A percentile compares a stretch with the other conserved stretches of the same genome.
Conservation (phyloP, 2,329 filamentous ascomycete genomes). For the Thielaviopsis musarum region DNA sequence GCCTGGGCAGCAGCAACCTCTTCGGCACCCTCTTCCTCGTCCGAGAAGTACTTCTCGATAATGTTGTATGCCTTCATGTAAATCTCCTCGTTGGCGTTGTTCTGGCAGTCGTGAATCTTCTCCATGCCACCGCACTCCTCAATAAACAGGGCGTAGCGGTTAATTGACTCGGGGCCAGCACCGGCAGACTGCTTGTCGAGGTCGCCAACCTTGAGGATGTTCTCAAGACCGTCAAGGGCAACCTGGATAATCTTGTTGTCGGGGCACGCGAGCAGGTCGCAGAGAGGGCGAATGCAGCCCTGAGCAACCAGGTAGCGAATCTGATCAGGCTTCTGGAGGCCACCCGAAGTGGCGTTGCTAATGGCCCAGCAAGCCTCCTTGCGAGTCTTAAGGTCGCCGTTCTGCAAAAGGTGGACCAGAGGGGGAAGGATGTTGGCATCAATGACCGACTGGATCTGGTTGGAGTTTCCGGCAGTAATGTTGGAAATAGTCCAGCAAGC, state of each 20-base stretch:
- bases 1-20: slow-evolving; percentile 52
- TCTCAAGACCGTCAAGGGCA: slow-evolving; percentile 91
- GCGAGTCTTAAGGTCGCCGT: slow-evolving; percentile 95
- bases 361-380: slow-evolving; percentile 99
- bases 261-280: slow-evolving; percentile 84
- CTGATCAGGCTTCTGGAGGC: slow-evolving; percentile 96
- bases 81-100: slow-evolving; percentile 99
- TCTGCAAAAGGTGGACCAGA: slow-evolving; percentile 85
- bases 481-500: slow-evolving; percentile 99
- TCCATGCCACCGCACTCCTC: slow-evolving; percentile 99
- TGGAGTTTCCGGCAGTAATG: slow-evolving; percentile 94
- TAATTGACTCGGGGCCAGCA: slow-evolving; percentile 62
- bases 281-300: slow-evolving; percentile 94
- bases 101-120: slow-evolving; percentile 99
- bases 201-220: slow-evolving; percentile 97
- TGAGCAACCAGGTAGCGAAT: slow-evolving; percentile 87
- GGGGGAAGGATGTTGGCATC: slow-evolving; percentile 95
- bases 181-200: slow-evolving; percentile 88
- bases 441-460: slow-evolving; percentile 90
- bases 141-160: slow-evolving; percentile 94
- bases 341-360: slow-evolving; percentile 92
- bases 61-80: slow-evolving; percentile 99
- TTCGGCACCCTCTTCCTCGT: slow-evolving; percentile 88
- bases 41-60: slow-evolving; percentile 99
- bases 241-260: slow-evolving; percentile 99